Evolutionary conservation across 257 asterid genomes (phyloP).

Genomic region (Cordia subcordata): DNA sequence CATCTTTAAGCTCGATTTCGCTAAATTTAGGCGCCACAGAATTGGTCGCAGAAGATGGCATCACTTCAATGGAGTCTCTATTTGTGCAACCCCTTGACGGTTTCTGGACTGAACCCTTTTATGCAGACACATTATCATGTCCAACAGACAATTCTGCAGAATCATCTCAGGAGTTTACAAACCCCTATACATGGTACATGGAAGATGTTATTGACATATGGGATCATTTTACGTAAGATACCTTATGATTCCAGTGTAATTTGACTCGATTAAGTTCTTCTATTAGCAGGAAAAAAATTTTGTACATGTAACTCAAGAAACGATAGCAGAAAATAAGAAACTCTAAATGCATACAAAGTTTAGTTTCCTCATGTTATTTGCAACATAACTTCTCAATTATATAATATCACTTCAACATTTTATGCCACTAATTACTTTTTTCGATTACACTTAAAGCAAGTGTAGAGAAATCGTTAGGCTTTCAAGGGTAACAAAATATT

Average conservation of each 20-base stretch:
- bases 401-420: too few species aligned
- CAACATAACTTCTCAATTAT: too few species aligned
- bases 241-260: background rate
- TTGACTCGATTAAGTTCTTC: background rate
- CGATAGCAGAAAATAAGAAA: too few species aligned
- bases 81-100: conserved; percentile 6
- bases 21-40: background rate
- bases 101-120: conserved; percentile 8
- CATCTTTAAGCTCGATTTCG: background rate
- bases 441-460: too few species aligned
- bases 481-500: too few species aligned
- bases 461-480: too few species aligned
- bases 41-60: conserved; percentile 1
- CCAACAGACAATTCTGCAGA: background rate
- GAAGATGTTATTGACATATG: background rate
- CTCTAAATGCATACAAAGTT: too few species aligned
- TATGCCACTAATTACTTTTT: too few species aligned
- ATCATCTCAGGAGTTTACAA: background rate
- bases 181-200: background rate
- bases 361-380: too few species aligned
- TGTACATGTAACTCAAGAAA: too few species aligned
- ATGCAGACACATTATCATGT: background rate
- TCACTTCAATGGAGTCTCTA: background rate
- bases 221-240: background rate
- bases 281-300: too few species aligned